phyloP scores from a whole-genome alignment of 2,329 filamentous ascomycete genomes.

The Cordyceps cateniannulata region DNA sequence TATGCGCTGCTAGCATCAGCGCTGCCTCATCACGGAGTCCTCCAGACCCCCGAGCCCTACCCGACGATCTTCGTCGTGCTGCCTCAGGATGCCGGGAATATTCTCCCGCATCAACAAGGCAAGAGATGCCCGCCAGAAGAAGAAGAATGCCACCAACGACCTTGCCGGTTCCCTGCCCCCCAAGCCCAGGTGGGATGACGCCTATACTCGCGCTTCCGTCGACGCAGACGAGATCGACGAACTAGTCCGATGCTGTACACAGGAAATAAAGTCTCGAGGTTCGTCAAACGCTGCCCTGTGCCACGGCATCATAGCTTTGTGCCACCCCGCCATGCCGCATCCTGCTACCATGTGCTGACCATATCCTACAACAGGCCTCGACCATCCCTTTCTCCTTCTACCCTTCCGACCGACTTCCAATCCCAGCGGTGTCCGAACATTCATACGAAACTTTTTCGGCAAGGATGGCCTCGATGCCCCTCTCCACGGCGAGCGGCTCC shows the following conservation, averaged over 20 bases:
- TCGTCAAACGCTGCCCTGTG: conserved; percentile 20
- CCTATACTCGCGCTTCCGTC: conserved; percentile 75
- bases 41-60: background rate
- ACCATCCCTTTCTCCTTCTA: conserved; percentile 86
- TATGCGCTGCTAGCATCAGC: conserved; percentile 3
- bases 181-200: conserved; percentile 80
- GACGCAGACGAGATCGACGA: conserved; percentile 89
- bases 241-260: conserved; percentile 74
- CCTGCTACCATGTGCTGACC: background rate
- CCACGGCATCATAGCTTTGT: conserved; percentile 15
- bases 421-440: conserved; percentile 83
- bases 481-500: conserved; percentile 62
- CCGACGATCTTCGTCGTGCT: background rate
- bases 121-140: conserved; percentile 52
- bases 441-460: conserved; percentile 89
- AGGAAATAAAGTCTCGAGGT: conserved; percentile 94
- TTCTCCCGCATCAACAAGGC: conserved; percentile 56
- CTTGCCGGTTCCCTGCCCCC: conserved; percentile 46
- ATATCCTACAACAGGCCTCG: conserved; percentile 55
- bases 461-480: conserved; percentile 56
- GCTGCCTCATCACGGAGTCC: background rate
- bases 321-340: background rate
- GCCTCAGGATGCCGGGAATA: conserved; percentile 46
- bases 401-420: conserved; percentile 93
- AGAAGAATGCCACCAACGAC: conserved; percentile 55